Evolutionary conservation across 75 land plant genomes (phyloP), one percentile per base, ranked within the genome.

Genomic region (Pseudotsuga menziesii): DNA sequence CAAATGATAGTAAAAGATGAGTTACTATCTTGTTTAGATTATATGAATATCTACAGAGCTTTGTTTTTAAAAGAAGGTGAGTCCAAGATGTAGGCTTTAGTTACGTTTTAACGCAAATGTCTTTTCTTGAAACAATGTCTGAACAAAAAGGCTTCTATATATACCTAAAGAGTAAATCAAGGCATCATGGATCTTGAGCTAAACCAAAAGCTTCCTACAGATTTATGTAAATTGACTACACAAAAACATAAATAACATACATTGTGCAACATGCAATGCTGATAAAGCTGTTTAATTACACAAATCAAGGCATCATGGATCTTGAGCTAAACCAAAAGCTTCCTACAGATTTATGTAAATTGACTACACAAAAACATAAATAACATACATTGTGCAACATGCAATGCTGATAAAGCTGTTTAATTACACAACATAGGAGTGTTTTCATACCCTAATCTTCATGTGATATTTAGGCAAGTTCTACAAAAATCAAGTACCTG

Each of bases 401-500:
- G 12, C 9, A 75, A 75, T 32, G 29, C 8, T 29, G 29, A 27
- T 75, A 27, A 58, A 16, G 4, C 0, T 14, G 23, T 23, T 56
- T 2, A 5, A 17, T n/a, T 69, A 69, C 41, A n/a, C 52, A 69
- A 69, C 20, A 23, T 39, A 39, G 41, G 23, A 41, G 32, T 48
- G 12, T 13, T 29, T 41, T 41, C 48, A 39, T 41, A 41, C 41
- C 72, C 48, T 35, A 19, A 22, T 73, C 16, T 73, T 48, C 75
- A 29, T 60, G 71, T 19, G 22, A 57, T 55, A 63, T 39, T 56
- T 7, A 56, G 13, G 27, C 22, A 12, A 58, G 15, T 67, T 23
- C 1, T 27, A 44, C 19, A 75, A 73, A 80, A 77, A 23, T n/a
- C 66, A 78, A 72, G 17, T 66, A 97, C 99, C 96, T 94, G 98